Conservation (phyloP, 1,284 basidiomycete species). For the Ceratobasidium sp. region DNA sequence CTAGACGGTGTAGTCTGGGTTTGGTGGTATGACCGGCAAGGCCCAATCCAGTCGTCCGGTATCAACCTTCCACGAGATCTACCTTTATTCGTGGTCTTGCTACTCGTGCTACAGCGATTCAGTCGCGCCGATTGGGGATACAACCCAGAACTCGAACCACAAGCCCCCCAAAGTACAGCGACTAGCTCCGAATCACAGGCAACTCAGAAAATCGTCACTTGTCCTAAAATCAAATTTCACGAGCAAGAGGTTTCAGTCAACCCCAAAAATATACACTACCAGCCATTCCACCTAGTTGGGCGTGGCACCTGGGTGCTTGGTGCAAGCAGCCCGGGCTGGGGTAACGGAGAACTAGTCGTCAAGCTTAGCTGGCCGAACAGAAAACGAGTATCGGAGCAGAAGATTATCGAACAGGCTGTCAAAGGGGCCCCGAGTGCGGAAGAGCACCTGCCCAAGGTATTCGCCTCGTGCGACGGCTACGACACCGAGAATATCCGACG, state of each 20-base stretch:
- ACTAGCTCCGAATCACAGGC: too few species aligned
- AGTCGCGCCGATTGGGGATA: constrained; percentile 2
- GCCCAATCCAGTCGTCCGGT: constrained; percentile 31
- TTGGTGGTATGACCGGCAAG: constrained; percentile 45
- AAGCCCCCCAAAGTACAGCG: too few species aligned
- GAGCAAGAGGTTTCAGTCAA: not conserved
- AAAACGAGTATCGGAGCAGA: not conserved
- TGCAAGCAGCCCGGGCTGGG: not conserved
- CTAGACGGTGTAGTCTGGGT: not conserved
- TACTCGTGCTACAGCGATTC: constrained; percentile 27
- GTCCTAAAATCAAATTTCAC: not conserved
- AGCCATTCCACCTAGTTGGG: not conserved
- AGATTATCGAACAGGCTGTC: not conserved
- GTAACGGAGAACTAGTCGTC: not conserved
- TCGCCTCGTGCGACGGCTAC: not conserved
- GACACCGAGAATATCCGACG: not conserved
- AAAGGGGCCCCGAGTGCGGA: not conserved
- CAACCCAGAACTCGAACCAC: not conserved
- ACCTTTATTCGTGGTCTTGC: constrained; percentile 30
- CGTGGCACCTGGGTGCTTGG: not conserved
- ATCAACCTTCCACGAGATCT: constrained; percentile 26
- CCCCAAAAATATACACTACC: not conserved
- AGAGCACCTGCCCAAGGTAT: constrained; percentile 2
- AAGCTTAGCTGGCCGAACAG: not conserved
- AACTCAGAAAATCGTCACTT: too few species aligned